Evolutionary conservation across 2,329 filamentous ascomycete species (phyloP), one percentile per base, ranked within the genome.

Genomic region (Sporothrix variecibatus): DNA sequence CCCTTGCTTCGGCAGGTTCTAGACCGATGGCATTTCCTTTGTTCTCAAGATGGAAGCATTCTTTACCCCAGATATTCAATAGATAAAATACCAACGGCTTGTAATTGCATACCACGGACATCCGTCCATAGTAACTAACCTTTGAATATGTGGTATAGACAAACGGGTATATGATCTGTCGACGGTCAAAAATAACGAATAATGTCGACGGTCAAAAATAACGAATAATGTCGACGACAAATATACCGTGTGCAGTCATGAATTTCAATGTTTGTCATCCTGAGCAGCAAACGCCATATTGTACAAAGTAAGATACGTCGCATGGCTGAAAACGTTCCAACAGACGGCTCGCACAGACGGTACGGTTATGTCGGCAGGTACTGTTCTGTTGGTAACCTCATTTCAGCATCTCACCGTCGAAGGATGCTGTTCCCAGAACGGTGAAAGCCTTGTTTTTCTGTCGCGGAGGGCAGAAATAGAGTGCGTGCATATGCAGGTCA

Each of bases 401-500:
- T 20, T 60, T n/a, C 12, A 11, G 62, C 6, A 28, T 17, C 23
- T 38, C 38, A 1, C 38, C 62, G 9, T 43, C 1, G 12, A 43
- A 46, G 38, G 62, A 46, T 65, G n/a, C 6, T 26, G 34, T 43
- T 71, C n/a, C 49, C 49, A 9, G 28, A 1, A n/a, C 20, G 8
- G 43, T 6, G 20, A 28, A 43, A 43, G 20, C 34, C 62, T 9
- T 67, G 38, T 46, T 28, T 43, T 40, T 6, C 4, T 0, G 15
- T 6, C 8, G 3, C 20, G 38, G 38, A 43, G 38, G 38, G 12
- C 15, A 20, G 12, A 60, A 40, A 71, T 71, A 71, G 7, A 71
- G 31, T 71, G 34, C 15, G n/a, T 71, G 68, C 68, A 71, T 71
- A 71, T 72, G 69, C 70, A 62, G 7, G 40, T 64, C 17, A n/a